Evolutionary conservation across 345 rosid species (phyloP).

Genomic region (Sisymbrium altissimum): DNA sequence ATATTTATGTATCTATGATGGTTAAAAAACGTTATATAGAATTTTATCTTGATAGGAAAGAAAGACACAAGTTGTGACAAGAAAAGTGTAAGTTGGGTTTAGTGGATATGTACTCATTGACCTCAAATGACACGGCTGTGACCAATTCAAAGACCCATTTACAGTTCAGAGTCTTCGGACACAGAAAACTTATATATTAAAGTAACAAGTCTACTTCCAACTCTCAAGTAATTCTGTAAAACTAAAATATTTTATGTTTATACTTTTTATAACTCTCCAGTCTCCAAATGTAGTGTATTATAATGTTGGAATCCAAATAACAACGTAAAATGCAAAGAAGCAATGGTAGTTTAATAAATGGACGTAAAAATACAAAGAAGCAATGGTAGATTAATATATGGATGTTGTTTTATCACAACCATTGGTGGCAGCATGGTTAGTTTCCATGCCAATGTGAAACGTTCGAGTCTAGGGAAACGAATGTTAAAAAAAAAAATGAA

Average conservation of each 20-base stretch:
- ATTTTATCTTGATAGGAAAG: neutral
- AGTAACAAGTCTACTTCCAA: neutral
- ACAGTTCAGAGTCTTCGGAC: slow-evolving; percentile 9
- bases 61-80: slow-evolving; percentile 8
- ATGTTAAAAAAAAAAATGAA: no score
- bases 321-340: neutral
- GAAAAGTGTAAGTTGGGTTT: slow-evolving; percentile 12
- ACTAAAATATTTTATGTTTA: neutral
- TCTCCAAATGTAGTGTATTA: neutral
- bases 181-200: neutral
- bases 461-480: neutral
- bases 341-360: neutral
- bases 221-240: neutral
- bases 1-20: neutral
- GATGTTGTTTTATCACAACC: neutral
- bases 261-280: neutral
- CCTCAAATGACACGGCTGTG: slow-evolving; percentile 15
- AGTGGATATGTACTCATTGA: slow-evolving; percentile 22
- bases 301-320: neutral
- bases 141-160: slow-evolving; percentile 10
- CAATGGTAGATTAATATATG: neutral
- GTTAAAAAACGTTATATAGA: neutral
- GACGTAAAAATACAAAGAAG: neutral
- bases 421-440: neutral
- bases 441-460: neutral